Conservation (phyloP, 345 rosid genomes). For the Acer campestre region DNA sequence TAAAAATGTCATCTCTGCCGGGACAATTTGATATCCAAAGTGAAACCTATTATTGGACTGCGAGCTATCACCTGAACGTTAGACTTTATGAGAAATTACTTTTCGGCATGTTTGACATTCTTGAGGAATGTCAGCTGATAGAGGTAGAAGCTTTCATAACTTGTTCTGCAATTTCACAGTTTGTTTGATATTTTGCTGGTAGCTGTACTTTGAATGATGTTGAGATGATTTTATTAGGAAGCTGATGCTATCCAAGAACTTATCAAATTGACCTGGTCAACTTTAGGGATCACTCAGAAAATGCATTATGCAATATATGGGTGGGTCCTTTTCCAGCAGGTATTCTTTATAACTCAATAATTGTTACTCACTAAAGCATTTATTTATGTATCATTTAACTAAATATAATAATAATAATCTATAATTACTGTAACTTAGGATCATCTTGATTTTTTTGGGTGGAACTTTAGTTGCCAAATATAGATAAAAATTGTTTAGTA, state of each 20-base stretch:
- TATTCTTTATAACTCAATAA: slow-evolving; percentile 30
- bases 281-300: slow-evolving; percentile 85
- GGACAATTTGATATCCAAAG: slow-evolving; percentile 62
- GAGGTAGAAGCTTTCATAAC: slow-evolving; percentile 53
- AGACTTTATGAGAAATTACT: slow-evolving; percentile 82
- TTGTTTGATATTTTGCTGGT: slow-evolving; percentile 5
- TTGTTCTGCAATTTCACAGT: slow-evolving; percentile 14
- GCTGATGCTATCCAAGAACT: slow-evolving; percentile 58
- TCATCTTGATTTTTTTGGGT: background rate
- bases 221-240: slow-evolving; percentile 51
- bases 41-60: slow-evolving; percentile 84
- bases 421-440: too few relatives aligned
- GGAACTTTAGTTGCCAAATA: background rate
- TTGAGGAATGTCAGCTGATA: slow-evolving; percentile 91
- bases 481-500: background rate
- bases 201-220: slow-evolving; percentile 11
- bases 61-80: slow-evolving; percentile 75
- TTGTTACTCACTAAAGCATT: background rate
- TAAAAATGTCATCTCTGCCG: slow-evolving; percentile 60
- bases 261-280: slow-evolving; percentile 78
- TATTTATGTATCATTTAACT: slow-evolving; percentile 11
- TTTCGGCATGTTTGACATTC: slow-evolving; percentile 74
- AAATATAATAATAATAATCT: background rate
- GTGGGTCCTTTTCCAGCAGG: slow-evolving; percentile 92
- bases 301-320: slow-evolving; percentile 77